phyloP scores from a whole-genome alignment of 78 protist species.

The slime mould (Dictyostelium discoideum) region DNA sequence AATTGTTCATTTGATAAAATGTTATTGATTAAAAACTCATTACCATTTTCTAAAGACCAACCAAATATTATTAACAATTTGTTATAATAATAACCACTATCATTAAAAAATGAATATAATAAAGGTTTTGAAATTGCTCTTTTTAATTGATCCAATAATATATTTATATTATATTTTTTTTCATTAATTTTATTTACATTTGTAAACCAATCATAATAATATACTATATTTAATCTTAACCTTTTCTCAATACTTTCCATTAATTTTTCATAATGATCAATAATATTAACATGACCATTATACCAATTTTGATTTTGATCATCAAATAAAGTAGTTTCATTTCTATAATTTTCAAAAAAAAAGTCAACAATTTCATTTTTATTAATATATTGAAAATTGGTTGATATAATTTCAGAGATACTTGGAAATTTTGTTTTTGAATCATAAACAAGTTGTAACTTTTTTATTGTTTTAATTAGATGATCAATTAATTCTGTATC shows the following conservation, averaged over 20 bases:
- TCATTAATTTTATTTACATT: no score
- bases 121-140: neutral
- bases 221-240: neutral
- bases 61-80: no score
- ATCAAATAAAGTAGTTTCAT: neutral
- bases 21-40: neutral
- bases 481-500: neutral
- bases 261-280: neutral
- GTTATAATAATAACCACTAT: neutral
- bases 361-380: neutral
- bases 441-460: neutral
- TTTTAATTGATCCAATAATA: neutral
- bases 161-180: no score
- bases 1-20: neutral
- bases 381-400: neutral
- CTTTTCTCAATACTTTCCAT: neutral
- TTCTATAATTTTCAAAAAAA: neutral
- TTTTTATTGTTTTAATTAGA: neutral
- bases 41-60: neutral
- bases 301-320: neutral
- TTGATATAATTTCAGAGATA: no score
- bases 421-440: no score
- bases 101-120: neutral
- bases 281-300: neutral
- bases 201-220: no score